Evolutionary conservation across 768 basidiomycete species (phyloP), one percentile per base, ranked within the genome.

Genomic region (Panellus pusillus): DNA sequence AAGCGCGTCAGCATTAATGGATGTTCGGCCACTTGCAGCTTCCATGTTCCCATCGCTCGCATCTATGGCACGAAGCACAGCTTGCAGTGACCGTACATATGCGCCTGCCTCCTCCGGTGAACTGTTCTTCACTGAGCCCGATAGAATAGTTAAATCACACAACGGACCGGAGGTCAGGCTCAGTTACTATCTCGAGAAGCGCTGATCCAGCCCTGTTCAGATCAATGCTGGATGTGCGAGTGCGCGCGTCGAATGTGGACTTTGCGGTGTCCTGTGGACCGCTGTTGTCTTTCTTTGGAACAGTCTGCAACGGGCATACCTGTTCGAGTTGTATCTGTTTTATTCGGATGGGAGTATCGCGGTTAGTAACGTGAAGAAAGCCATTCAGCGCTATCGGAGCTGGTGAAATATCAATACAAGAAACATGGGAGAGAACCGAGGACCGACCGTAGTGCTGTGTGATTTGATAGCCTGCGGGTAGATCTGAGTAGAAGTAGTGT

Each of bases 11-110:
- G 40, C 12, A n/a, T n/a, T n/a, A 15, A 24, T 38, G 18, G 36
- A 51, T 41, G 14, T 28, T 29, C 11, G 24, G 32, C 42, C 29
- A 63, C 71, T 43, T 61, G 91, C 96, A 69, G 93, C 86, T 62
- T 99, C 97, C 97, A 98, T 98, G 64, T 95, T 95, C 1, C 92
- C 94, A 66, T 96, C 93, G 57, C 93, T 93, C 0, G 91, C 85
- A 0, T 92, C 93, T 3, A 96, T 76, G 14, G 90, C 79, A 15
- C 95, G 81, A 8, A 98, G 72, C 15, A 97, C 64, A 4, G 84
- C 79, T 66, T 97, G 94, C 2, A 99, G 74, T 9, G 86, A 78
- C 36, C 86, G 78, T 6, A 98, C 90, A 71, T 96, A 98, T 6
- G 83, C 81, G 1, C 82, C 90, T 17, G 93, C 95, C 68, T 98